These are phyloP conservation scores for Cladosporium sp. DNA, from an alignment of 2,329 filamentous ascomycete species.

Conservation along the genomic window DNA sequence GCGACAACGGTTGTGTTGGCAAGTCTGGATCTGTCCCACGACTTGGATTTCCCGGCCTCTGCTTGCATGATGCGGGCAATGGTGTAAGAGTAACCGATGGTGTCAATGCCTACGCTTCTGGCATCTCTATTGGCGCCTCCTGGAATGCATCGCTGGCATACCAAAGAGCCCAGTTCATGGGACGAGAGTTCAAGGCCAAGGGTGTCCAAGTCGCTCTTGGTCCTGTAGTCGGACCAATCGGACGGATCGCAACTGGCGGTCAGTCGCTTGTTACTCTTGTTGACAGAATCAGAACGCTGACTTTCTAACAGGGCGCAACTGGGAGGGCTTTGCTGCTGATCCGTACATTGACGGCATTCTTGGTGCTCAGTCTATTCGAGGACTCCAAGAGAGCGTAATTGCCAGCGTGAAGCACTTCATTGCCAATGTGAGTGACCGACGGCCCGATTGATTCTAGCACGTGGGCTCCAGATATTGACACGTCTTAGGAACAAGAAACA, in stretches of 20 bases:
- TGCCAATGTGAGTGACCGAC: slow-evolving; percentile 35
- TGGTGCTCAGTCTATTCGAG: slow-evolving; percentile 49
- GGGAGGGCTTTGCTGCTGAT: slow-evolving; percentile 71
- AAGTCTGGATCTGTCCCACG: slow-evolving; percentile 32
- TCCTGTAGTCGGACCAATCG: slow-evolving; percentile 64
- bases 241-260: slow-evolving; percentile 61
- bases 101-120: slow-evolving; percentile 41
- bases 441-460: neutral
- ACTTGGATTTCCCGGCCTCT: slow-evolving; percentile 38
- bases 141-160: slow-evolving; percentile 55
- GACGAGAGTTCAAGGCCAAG: slow-evolving; percentile 50
- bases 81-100: slow-evolving; percentile 41
- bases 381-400: slow-evolving; percentile 56
- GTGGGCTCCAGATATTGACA: slow-evolving; percentile 1
- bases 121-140: slow-evolving; percentile 39
- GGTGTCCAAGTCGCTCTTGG: slow-evolving; percentile 63
- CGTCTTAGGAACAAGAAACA: slow-evolving; percentile 41
- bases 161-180: slow-evolving; percentile 50
- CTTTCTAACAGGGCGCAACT: slow-evolving; percentile 49
- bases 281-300: neutral
- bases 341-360: slow-evolving; percentile 57
- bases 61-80: slow-evolving; percentile 39
- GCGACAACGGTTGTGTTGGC: slow-evolving; percentile 34
- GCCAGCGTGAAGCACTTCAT: slow-evolving; percentile 56
- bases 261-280: slow-evolving; percentile 34